These are phyloP conservation scores for Artemisia annua DNA, from an alignment of 129 eudicot genomes.

Conservation along the genomic window DNA sequence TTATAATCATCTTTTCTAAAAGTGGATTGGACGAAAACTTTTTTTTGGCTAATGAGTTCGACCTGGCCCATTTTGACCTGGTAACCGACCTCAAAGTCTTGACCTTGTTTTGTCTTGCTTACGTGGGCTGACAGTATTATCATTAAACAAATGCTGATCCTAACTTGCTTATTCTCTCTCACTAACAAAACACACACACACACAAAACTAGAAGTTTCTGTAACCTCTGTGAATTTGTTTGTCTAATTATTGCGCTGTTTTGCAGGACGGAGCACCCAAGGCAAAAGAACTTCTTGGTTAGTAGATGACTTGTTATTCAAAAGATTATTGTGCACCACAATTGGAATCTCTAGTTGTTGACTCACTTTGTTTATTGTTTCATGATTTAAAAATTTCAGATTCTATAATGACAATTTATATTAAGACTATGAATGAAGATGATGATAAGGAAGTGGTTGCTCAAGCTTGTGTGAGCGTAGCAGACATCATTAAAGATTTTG, in stretches of 20 bases:
- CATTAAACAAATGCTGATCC: no score
- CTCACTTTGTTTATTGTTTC: slow-evolving; percentile 13
- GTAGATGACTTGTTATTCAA: slow-evolving; percentile 21
- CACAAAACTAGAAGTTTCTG: not conserved
- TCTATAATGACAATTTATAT: slow-evolving; percentile 85
- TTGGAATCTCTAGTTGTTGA: slow-evolving; percentile 3
- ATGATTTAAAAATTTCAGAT: slow-evolving; percentile 40
- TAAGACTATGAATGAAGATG: slow-evolving; percentile 90
- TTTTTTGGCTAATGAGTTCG: no score
- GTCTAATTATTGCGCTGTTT: slow-evolving; percentile 15
- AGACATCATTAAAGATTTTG: slow-evolving; percentile 82
- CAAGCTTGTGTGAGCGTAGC: slow-evolving; percentile 92
- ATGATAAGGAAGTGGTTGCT: slow-evolving; percentile 99
- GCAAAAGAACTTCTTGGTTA: slow-evolving; percentile 78
- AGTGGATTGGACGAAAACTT: no score
- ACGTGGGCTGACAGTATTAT: no score
- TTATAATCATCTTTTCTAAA: no score
- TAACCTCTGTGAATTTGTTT: not conserved
- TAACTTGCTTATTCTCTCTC: not conserved
- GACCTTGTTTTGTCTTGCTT: no score
- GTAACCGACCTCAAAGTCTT: no score
- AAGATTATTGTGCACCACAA: slow-evolving; percentile 7
- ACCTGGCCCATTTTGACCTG: no score
- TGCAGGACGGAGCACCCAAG: slow-evolving; percentile 82
- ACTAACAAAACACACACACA: not conserved